Conservation (phyloP, 164 flowering plant genomes). For the grape (Vitis vinifera) region ASM3070453v1 NC_081818.1:29458501-29459000, state of each 20-base stretch:
- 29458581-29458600: constrained; percentile 25
- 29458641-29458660: constrained; percentile 38
- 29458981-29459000: not conserved
- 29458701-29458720: constrained; percentile 11
- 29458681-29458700: constrained; percentile 49
- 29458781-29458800: too few species aligned
- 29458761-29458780: too few species aligned
- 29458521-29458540: constrained; percentile 13
- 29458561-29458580: constrained; percentile 20
- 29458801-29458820: too few species aligned
- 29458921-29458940: not conserved
- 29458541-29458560: constrained; percentile 8
- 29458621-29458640: constrained; percentile 42
- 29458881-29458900: not conserved
- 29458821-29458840: too few species aligned
- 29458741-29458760: not conserved
- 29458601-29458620: constrained; percentile 24
- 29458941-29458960: not conserved
- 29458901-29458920: not conserved
- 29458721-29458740: not conserved
- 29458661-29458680: constrained; percentile 60
- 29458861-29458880: not conserved
- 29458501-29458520: constrained; percentile 20
- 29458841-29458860: too few species aligned
- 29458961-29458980: not conserved